A percentile compares a stretch with the other conserved stretches of the same genome.
phyloP scores from a whole-genome alignment of 2,329 filamentous ascomycete genomes.

The Diaporthe ampelina region DNA sequence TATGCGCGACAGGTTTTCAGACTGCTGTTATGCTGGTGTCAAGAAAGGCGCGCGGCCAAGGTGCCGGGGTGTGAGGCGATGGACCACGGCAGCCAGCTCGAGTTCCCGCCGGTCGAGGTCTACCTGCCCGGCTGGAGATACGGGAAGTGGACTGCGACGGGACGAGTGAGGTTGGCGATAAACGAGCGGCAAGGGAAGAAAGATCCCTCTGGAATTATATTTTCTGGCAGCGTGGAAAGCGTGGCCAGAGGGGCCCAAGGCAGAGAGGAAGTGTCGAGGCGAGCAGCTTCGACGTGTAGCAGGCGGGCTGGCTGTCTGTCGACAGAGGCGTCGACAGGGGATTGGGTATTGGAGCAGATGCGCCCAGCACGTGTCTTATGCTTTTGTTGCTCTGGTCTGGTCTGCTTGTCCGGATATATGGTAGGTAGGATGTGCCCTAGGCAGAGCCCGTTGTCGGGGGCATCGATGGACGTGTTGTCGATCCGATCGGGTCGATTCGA shows the following conservation, averaged over 20 bases:
- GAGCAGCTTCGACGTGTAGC: neutral
- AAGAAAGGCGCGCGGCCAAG: neutral
- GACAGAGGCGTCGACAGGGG: neutral
- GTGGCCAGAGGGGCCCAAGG: neutral
- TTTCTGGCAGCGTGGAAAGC: neutral
- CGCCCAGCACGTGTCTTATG: neutral
- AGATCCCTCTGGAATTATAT: slow-evolving; percentile 7
- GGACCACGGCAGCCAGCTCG: slow-evolving; percentile 16
- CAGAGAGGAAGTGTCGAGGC: slow-evolving; percentile 20
- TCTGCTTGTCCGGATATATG: neutral
- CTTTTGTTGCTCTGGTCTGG: neutral
- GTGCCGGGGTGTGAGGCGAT: neutral
- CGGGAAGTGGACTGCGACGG: neutral
- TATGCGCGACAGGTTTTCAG: neutral
- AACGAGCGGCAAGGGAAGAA: slow-evolving; percentile 49
- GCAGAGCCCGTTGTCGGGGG: slow-evolving; percentile 30
- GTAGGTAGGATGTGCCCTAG: neutral
- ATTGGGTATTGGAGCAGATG: neutral
- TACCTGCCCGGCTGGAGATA: neutral
- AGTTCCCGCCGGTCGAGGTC: neutral
- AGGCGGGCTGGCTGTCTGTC: neutral
- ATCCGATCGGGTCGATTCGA: neutral
- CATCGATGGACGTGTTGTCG: slow-evolving; percentile 9
- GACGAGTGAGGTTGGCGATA: slow-evolving; percentile 42
- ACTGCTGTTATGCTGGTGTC: neutral